phyloP scores from a whole-genome alignment of 2,329 filamentous ascomycete genomes.

The Conoideocrella luteorostrata region DNA sequence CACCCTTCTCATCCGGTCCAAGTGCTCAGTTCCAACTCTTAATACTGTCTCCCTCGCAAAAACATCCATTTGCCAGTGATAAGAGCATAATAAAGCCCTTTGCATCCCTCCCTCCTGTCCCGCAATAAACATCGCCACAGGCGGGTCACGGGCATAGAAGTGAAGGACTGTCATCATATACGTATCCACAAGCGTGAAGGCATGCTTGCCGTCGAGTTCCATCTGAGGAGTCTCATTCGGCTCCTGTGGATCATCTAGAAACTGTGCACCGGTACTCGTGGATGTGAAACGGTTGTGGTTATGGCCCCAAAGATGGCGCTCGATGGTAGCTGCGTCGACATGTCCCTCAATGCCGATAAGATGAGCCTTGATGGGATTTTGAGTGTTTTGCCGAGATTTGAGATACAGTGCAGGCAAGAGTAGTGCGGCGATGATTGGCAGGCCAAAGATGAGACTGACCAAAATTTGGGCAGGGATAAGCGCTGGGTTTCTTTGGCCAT shows the following conservation, averaged over 20 bases:
- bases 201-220: no score
- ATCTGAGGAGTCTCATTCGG: no score
- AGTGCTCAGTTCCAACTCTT: conserved; percentile 20
- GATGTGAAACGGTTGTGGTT: no score
- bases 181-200: conserved; percentile 17
- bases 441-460: neutral
- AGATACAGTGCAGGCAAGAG: no score
- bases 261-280: no score
- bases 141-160: conserved; percentile 22
- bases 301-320: conserved; percentile 13
- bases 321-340: conserved; percentile 6
- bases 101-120: conserved; percentile 39
- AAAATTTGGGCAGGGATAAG: no score
- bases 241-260: no score
- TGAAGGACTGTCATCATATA: conserved; percentile 35
- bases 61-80: conserved; percentile 34
- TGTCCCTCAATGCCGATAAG: conserved; percentile 13
- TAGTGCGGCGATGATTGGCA: conserved; percentile 1
- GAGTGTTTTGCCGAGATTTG: no score
- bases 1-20: neutral
- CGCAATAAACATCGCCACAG: conserved; percentile 35
- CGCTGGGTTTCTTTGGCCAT: no score
- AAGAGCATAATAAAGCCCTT: conserved; percentile 37
- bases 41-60: conserved; percentile 31
- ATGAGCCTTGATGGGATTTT: no score